Evolutionary conservation across 2,329 filamentous ascomycete genomes (phyloP).

Genomic region (Sporothrix mexicana): DNA sequence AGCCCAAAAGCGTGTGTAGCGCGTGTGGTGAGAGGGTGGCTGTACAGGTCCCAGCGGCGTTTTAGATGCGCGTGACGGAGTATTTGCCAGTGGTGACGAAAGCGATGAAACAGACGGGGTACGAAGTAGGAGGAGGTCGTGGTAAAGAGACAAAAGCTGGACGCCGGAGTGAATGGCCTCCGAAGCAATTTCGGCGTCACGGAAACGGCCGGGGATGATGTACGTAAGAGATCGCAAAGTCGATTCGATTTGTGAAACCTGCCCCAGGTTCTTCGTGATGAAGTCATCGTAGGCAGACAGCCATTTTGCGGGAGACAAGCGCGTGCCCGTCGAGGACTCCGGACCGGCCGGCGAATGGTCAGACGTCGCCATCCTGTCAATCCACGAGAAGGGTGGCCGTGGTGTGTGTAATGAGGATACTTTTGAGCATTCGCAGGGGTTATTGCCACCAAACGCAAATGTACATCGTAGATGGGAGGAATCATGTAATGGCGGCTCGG

Average conservation of each 20-base stretch:
- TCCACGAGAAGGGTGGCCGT: not conserved
- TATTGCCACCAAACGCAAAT: not conserved
- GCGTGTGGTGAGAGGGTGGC: slow-evolving; percentile 54
- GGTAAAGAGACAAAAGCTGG: slow-evolving; percentile 88
- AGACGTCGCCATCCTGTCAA: slow-evolving; percentile 20
- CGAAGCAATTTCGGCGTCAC: slow-evolving; percentile 92
- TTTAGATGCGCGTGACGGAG: slow-evolving; percentile 48
- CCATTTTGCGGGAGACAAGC: slow-evolving; percentile 64
- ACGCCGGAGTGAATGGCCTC: slow-evolving; percentile 90
- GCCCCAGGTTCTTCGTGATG: slow-evolving; percentile 91
- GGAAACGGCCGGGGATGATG: slow-evolving; percentile 88
- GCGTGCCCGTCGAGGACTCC: slow-evolving; percentile 5
- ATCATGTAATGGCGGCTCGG: not conserved
- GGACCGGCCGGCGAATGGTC: not conserved
- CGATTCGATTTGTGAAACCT: slow-evolving; percentile 94
- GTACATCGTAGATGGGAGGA: not conserved
- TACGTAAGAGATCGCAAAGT: slow-evolving; percentile 92
- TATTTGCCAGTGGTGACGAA: not conserved
- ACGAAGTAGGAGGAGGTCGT: slow-evolving; percentile 81
- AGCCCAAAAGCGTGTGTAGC: slow-evolving; percentile 72
- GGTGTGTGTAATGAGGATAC: too few relatives aligned
- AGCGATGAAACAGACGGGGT: slow-evolving; percentile 8
- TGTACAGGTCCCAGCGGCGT: slow-evolving; percentile 47
- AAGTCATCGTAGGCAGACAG: slow-evolving; percentile 81
- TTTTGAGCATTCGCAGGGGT: not conserved